phyloP scores from a whole-genome alignment of 768 basidiomycete genomes.

The Termitomyces sp. region DNA sequence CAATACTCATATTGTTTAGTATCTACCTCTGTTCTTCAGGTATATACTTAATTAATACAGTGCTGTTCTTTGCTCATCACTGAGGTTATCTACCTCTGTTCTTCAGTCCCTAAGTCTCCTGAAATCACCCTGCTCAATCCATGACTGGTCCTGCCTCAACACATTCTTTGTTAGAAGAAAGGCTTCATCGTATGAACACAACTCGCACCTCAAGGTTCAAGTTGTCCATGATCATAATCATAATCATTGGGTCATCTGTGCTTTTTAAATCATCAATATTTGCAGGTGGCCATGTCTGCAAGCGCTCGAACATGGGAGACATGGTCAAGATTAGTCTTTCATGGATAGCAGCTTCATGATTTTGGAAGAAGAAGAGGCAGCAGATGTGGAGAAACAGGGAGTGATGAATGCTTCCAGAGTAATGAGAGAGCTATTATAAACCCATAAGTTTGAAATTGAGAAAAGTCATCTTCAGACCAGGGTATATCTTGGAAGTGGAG shows the following conservation, averaged over 20 bases:
- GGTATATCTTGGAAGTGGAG: not conserved
- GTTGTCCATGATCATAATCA: not conserved
- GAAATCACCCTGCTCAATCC: too few relatives aligned
- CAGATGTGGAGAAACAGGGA: not conserved
- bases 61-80: too few relatives aligned
- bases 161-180: too few relatives aligned
- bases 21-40: too few relatives aligned
- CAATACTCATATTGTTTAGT: too few relatives aligned
- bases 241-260: not conserved
- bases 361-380: not conserved
- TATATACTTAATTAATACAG: too few relatives aligned
- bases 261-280: not conserved
- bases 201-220: not conserved
- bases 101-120: too few relatives aligned
- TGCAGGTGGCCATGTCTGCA: not conserved
- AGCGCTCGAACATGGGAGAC: not conserved
- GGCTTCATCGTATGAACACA: not conserved
- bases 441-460: not conserved
- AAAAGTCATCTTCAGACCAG: not conserved
- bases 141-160: too few relatives aligned
- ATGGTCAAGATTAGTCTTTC: not conserved
- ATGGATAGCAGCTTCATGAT: not conserved
- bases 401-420: not conserved
- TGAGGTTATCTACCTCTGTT: too few relatives aligned
- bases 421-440: not conserved